Evolutionary conservation across 2,329 filamentous ascomycete genomes (phyloP).

Genomic region (Geosmithia morbida): DNA sequence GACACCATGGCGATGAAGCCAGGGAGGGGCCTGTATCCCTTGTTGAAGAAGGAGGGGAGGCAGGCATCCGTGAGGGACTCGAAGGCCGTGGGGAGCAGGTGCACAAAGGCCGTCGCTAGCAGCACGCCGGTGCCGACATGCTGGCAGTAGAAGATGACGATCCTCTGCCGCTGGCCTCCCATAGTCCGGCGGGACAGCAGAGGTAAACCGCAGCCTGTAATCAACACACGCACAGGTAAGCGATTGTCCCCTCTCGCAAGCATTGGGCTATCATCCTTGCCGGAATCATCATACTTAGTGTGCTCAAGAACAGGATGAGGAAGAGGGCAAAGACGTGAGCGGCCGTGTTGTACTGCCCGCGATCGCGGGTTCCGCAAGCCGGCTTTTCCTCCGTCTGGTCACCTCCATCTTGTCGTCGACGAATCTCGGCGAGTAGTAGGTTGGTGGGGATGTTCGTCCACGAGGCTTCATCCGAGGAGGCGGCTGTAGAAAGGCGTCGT

Average conservation of each 20-base stretch:
- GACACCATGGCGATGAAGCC: slow-evolving; percentile 72
- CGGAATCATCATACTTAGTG: slow-evolving; percentile 26
- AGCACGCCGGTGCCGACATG: slow-evolving; percentile 74
- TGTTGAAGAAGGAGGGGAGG: slow-evolving; percentile 64
- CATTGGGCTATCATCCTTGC: background rate
- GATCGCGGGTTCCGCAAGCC: slow-evolving; percentile 34
- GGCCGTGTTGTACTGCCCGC: slow-evolving; percentile 47
- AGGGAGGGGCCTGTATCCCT: slow-evolving; percentile 65
- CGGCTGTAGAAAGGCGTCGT: background rate
- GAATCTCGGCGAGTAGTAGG: slow-evolving; percentile 36
- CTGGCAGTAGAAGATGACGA: slow-evolving; percentile 51
- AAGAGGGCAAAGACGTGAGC: slow-evolving; percentile 55
- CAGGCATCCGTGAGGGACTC: slow-evolving; percentile 53
- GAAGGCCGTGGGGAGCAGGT: slow-evolving; percentile 57
- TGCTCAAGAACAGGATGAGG: slow-evolving; percentile 48
- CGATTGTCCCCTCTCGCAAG: background rate
- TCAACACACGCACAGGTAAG: background rate
- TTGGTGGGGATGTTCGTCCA: slow-evolving; percentile 38
- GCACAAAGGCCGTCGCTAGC: slow-evolving; percentile 77
- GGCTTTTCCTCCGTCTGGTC: slow-evolving; percentile 20
- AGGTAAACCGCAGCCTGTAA: slow-evolving; percentile 48
- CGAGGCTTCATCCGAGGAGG: slow-evolving; percentile 8
- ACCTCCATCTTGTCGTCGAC: slow-evolving; percentile 24
- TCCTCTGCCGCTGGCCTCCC: slow-evolving; percentile 40
- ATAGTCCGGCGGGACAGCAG: slow-evolving; percentile 46